Evolutionary conservation across 1,284 basidiomycete genomes (phyloP), one percentile per base, ranked within the genome.

Genomic region (Cerioporus squamosus): DNA sequence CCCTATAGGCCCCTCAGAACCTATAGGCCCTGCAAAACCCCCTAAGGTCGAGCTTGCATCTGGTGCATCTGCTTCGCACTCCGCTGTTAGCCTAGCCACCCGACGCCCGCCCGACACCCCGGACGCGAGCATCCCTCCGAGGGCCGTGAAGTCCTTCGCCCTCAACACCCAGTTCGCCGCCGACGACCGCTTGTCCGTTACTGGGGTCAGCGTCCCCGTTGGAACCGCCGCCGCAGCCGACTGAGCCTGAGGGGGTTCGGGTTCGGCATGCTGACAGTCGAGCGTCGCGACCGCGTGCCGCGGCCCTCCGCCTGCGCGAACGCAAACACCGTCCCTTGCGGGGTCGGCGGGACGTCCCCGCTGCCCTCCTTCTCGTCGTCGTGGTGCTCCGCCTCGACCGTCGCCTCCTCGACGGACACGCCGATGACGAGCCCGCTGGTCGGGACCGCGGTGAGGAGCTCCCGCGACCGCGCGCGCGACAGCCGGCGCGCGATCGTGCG

Each of bases 341-440:
- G 63, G 10, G 49, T 57, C 24, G 40, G 15, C 8, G 59, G 55
- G 22, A 22, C 42, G 2, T 42, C 44, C 33, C 38, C 44, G 8
- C 31, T 66, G 31, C 57, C 65, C 53, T 67, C 67, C 7, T 65
- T 67, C 9, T 64, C 68, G 23, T 73, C 67, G 47, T 71, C 72
- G 43, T 71, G 72, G 9, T 72, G 64, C 3, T 76, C 67, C 51
- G 79, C 59, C 61, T 74, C 81, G 5, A 79, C 77, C 6, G 79
- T 85, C 1, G 82, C 81, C 60, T 84, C 80, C 63, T 85, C 79
- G 44, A 89, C 80, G 39, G 81, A 83, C n/a, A 87, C 79, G 31
- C 78, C 84, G 52, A 88, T 81, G 43, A 84, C 73, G 63, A 83
- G 66, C 57, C 66, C 74, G 46, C 62, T 64, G 24, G 10, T 36